A percentile compares a stretch with the other conserved stretches of the same genome.
Conservation (phyloP, 352 stramenopile species). For the Nothophytophthora sp. region DNA sequence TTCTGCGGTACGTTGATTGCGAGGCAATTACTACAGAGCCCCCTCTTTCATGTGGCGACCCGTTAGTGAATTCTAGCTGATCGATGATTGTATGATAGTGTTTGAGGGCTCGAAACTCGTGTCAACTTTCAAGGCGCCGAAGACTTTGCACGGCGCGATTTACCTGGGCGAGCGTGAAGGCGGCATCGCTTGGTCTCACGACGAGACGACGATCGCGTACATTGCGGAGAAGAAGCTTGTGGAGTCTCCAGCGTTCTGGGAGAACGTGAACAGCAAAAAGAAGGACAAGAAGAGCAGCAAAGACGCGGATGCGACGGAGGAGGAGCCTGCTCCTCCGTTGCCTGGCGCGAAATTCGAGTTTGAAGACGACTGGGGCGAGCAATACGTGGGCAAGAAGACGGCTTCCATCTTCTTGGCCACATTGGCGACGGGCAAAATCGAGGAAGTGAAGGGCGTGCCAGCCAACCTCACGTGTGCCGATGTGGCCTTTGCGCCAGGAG, state of each 20-base stretch:
- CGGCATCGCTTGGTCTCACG: conserved; percentile 70
- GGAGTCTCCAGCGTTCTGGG: conserved; percentile 54
- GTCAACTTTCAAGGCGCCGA: conserved; percentile 61
- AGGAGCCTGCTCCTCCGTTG: conserved; percentile 8
- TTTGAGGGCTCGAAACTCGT: conserved; percentile 41
- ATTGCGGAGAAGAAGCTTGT: conserved; percentile 65
- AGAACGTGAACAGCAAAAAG: conserved; percentile 54
- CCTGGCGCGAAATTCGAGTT: conserved; percentile 68
- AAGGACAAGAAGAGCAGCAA: conserved; percentile 22
- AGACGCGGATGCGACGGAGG: too few relatives aligned
- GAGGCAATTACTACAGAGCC: too few relatives aligned
- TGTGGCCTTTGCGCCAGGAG: conserved; percentile 57
- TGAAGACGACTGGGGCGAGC: conserved; percentile 85
- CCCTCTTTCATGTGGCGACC: background rate
- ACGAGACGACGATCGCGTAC: conserved; percentile 76
- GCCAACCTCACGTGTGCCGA: conserved; percentile 66
- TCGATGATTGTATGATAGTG: conserved; percentile 23
- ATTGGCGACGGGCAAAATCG: conserved; percentile 60
- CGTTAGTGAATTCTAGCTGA: background rate
- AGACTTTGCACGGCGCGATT: conserved; percentile 67
- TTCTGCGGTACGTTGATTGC: conserved; percentile 38
- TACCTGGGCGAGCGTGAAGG: conserved; percentile 76
- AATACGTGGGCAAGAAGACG: conserved; percentile 78
- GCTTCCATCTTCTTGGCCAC: conserved; percentile 69
- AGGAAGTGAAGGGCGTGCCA: conserved; percentile 58